phyloP scores from a whole-genome alignment of 164 flowering plant species.

The Macadamia integrifolia region DNA sequence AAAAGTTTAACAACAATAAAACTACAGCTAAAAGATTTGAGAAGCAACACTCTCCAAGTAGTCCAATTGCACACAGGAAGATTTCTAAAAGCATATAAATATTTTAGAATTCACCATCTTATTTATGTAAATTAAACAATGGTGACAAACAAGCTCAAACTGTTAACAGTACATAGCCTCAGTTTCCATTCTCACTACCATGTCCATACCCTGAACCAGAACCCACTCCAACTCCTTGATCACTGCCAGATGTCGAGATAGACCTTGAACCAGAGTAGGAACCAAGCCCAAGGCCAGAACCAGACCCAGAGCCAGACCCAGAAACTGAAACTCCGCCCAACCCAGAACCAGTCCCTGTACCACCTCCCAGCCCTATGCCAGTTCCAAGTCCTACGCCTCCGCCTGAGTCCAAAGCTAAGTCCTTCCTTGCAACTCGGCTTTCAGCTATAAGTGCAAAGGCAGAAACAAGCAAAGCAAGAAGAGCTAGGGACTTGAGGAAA shows the following conservation, averaged over 20 bases:
- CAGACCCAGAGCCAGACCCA: constrained; percentile 1
- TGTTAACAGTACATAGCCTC: neutral
- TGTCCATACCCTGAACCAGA: neutral
- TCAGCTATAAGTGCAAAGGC: neutral
- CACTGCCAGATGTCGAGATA: neutral
- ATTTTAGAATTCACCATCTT: too few species aligned
- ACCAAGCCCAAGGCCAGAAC: neutral
- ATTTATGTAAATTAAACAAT: too few species aligned
- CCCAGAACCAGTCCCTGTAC: neutral
- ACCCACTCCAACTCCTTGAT: neutral
- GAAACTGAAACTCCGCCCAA: neutral
- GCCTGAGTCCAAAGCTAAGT: too few species aligned
- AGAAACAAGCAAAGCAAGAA: neutral
- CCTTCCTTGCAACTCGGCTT: neutral
- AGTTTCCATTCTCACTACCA: neutral
- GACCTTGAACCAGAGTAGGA: neutral
- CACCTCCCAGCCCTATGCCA: neutral
- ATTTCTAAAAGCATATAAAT: too few species aligned
- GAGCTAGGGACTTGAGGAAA: neutral
- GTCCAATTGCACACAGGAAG: too few species aligned
- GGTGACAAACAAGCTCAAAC: too few species aligned
- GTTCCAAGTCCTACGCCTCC: neutral
- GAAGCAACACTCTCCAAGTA: too few species aligned
- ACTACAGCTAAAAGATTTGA: too few species aligned
- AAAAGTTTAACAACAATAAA: too few species aligned